Evolutionary conservation across 1,284 basidiomycete genomes (phyloP), one percentile per base, ranked within the genome.

Genomic region (Xerocomus minutiporus): DNA sequence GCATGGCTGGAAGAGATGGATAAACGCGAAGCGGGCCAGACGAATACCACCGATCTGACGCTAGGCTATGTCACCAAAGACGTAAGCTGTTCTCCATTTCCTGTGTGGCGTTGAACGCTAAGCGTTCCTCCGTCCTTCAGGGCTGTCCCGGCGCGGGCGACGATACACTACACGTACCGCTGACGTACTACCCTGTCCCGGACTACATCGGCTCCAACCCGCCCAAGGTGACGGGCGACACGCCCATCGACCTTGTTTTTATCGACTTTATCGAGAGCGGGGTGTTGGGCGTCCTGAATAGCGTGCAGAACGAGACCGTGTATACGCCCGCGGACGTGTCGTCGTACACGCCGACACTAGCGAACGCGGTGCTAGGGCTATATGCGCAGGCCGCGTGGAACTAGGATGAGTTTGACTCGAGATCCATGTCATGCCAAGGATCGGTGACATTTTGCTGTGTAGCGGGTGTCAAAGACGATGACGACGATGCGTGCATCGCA

Each of bases 41-140:
- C 17, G 71, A 69, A 58, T 68, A 11, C 53, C 35, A 54, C 48
- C 4, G 79, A 83, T 58, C 61, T 80, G 62, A 88, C 84, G 1
- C 66, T 84, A 25, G 87, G 87, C 59, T 89, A 90, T 63, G 84
- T 88, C n/a, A 89, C 88, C 1, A 61, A 68, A 0, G 87, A 89
- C 62, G 84, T 86, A 57, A 64, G 84, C 7, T 67, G 5, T 15
- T 8, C 13, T 12, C 15, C 11, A 31, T 5, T 31, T 15, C 11
- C n/a, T 29, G 26, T 17, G 23, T 6, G 23, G 32, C 8, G 26
- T 43, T 0, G 25, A 6, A n/a, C 5, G 40, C 13, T 42, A 13
- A 28, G 40, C 40, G 23, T 46, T 28, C 43, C 44, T 39, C 46
- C 13, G 35, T 35, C 2, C 8, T n/a, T n/a, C 41, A 86, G 83